Percentiles rank a stretch among this genome's conserved stretches.
Conservation (phyloP, 495 filamentous ascomycete species). For the Neurospora sp. region DNA sequence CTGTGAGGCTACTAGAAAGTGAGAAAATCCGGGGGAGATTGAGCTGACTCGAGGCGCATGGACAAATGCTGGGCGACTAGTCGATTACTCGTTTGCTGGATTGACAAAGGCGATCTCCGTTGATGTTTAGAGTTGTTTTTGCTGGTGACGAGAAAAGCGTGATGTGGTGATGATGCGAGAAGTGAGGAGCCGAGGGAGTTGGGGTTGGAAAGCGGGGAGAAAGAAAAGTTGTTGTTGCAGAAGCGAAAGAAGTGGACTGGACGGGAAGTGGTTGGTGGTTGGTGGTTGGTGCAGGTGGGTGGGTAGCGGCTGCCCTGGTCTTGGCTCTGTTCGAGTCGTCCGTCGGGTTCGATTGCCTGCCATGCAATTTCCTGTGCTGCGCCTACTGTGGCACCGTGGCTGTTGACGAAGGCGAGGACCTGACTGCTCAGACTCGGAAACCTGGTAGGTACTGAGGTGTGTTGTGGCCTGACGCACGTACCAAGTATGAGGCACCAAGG, state of each 20-base stretch:
- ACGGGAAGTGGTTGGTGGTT: not conserved
- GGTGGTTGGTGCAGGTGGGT: not conserved
- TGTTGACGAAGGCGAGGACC: not conserved
- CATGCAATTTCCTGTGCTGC: not conserved
- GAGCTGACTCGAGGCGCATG: not conserved
- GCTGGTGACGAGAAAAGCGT: not conserved
- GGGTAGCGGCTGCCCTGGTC: not conserved
- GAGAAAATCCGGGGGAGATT: not conserved
- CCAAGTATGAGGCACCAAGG: not conserved
- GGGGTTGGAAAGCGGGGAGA: not conserved
- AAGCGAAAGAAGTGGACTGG: not conserved
- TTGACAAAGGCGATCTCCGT: not conserved
- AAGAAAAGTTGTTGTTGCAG: not conserved
- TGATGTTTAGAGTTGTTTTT: not conserved
- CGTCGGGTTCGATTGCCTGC: not conserved
- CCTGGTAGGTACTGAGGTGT: not conserved
- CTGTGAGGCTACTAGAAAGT: not conserved
- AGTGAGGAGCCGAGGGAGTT: not conserved
- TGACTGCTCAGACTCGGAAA: not conserved
- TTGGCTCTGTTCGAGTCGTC: not conserved
- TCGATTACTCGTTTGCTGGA: not conserved
- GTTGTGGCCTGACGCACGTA: not conserved
- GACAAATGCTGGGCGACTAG: not conserved
- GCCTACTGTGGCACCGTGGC: not conserved
- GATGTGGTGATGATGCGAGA: not conserved